Conservation (phyloP, 306 rosid species). For the Benincasa hispida region DNA sequence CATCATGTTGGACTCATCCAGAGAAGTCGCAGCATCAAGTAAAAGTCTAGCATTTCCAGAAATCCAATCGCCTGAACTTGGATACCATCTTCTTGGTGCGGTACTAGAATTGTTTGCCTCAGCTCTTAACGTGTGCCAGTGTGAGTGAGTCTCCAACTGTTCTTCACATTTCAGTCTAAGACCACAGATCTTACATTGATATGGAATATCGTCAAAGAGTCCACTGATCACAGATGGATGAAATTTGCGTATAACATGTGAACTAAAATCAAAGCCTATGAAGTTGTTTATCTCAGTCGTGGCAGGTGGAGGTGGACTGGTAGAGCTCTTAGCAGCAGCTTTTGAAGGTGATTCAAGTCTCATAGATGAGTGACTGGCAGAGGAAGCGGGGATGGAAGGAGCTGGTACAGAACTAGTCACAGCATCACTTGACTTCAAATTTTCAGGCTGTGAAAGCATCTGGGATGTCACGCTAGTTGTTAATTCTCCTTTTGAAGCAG, state of each 20-base stretch:
- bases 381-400: constrained; percentile 33
- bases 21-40: constrained; percentile 18
- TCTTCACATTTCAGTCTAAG: constrained; percentile 37
- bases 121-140: constrained; percentile 50
- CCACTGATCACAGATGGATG: constrained; percentile 48
- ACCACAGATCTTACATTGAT: constrained; percentile 52
- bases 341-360: constrained; percentile 24
- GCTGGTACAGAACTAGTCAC: constrained; percentile 26
- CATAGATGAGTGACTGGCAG: constrained; percentile 21
- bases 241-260: constrained; percentile 49
- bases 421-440: constrained; percentile 20
- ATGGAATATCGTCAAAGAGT: constrained; percentile 45
- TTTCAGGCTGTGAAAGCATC: constrained; percentile 23
- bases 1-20: constrained; percentile 10
- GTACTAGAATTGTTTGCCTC: constrained; percentile 19
- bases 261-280: constrained; percentile 63
- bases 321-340: constrained; percentile 19
- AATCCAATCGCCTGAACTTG: constrained; percentile 38
- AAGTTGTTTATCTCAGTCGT: constrained; percentile 27
- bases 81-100: constrained; percentile 63
- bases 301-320: constrained; percentile 23
- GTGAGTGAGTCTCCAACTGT: constrained; percentile 52
- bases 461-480: constrained; percentile 21
- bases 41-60: constrained; percentile 32
- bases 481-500: constrained; percentile 44